Base-by-base conservation (phyloP, 768 basidiomycete species). In the Pluteus cervinus region DNA sequence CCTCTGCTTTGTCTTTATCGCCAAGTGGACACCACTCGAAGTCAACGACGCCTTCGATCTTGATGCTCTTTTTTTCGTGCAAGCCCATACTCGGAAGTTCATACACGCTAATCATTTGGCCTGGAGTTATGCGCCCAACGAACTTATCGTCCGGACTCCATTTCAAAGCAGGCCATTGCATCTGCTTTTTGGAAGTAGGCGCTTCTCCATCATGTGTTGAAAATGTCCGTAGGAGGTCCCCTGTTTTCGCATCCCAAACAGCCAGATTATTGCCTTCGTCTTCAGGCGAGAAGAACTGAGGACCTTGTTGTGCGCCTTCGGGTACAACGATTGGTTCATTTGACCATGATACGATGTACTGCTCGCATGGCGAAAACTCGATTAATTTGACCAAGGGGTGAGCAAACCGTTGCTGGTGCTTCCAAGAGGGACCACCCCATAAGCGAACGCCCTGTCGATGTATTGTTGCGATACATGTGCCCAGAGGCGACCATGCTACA, bases 1-100 rank as follows among this genome's bases (percentile, higher is more conserved):
- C 62, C 29, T 85, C 82, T 37, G 89, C 90, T 43, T 71, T 75
- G 49, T 97, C 94, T 58, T 79, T 85, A 49, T 96, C 93, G 36
- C 88, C 84, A 34, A 80, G 76, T 24, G 96, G 96, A 49, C 89
- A 90, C 96, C 96, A 99, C 62, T 97, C 96, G 58, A 98, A 98
- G 62, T 98, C 94, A 48, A 89, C 71, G 29, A 99, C 92, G 15
- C 94, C 94, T 48, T 98, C 93, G 31, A 98, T 87, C 66, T 97
- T 99, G 59, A 98, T 64, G 49, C 85, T 88, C 67, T 97, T 99
- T 67, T 94, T 97, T 49, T 87, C 93, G 41, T 97, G 78, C 38
- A 99, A 70, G 52, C 80, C 79, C 91, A 99, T 94, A 39, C 78
- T 74, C 7, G 96, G 96, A 40, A 93, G 77, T 60, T 97, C 93